phyloP scores from a whole-genome alignment of 2,329 filamentous ascomycete species.

The Acephala macrosclerotiorum region DNA sequence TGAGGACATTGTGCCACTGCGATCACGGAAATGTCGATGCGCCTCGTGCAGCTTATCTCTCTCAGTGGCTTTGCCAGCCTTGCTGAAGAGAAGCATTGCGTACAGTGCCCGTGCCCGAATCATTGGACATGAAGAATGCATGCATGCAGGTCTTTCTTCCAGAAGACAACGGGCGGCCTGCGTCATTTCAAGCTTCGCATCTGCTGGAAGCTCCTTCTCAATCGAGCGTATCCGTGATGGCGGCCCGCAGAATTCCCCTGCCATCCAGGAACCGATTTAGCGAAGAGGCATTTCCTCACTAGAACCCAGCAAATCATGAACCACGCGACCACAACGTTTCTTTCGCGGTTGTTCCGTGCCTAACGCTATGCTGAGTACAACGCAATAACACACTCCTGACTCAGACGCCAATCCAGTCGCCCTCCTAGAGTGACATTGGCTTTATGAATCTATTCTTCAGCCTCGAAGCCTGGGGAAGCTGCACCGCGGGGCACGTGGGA shows the following conservation, averaged over 20 bases:
- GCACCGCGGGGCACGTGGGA: background rate
- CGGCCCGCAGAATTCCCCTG: background rate
- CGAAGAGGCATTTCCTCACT: background rate
- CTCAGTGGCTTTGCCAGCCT: no score
- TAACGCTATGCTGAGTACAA: background rate
- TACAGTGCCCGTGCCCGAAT: background rate
- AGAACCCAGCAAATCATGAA: background rate
- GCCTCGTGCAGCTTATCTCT: no score
- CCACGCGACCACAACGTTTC: background rate
- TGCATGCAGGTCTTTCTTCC: background rate
- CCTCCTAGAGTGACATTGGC: background rate
- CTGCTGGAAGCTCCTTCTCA: background rate
- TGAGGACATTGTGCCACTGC: no score
- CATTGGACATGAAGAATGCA: background rate
- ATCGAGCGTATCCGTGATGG: background rate
- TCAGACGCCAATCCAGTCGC: background rate
- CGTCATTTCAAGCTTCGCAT: background rate
- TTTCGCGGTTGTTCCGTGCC: background rate
- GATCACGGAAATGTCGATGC: no score
- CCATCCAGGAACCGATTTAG: no score
- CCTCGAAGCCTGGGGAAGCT: background rate
- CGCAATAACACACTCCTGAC: background rate
- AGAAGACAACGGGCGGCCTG: background rate
- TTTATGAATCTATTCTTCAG: background rate
- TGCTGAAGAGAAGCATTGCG: background rate